phyloP scores from a whole-genome alignment of 805 yeast species.

The Lachancea sp. region DNA sequence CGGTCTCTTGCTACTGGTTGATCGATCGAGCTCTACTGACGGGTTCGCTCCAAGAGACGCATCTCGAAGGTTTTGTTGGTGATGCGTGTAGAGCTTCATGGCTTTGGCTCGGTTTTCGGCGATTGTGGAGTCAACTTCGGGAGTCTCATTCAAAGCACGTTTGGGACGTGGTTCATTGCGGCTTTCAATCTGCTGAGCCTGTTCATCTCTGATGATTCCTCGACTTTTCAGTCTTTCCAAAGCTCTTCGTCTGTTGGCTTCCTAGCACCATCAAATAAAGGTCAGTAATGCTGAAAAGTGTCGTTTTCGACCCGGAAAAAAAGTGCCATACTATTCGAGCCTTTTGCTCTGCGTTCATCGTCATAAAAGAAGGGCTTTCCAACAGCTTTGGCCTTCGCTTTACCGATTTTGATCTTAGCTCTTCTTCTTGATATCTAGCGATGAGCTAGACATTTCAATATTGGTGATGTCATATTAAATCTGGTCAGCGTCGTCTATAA shows the following conservation, averaged over 20 bases:
- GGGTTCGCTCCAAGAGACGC: constrained; percentile 28
- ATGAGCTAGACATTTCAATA: neutral
- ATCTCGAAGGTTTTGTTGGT: constrained; percentile 35
- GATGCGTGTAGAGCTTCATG: constrained; percentile 36
- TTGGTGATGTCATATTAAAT: too few relatives aligned
- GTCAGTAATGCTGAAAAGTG: neutral
- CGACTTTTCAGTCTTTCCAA: constrained; percentile 49
- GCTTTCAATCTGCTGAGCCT: constrained; percentile 18
- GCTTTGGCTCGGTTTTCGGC: constrained; percentile 52
- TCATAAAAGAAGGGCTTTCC: neutral
- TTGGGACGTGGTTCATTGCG: constrained; percentile 14
- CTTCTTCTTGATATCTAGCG: neutral
- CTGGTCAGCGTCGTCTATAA: too few relatives aligned
- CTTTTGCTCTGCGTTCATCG: constrained; percentile 29
- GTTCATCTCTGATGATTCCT: constrained; percentile 30
- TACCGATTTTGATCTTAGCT: neutral
- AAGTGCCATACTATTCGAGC: constrained; percentile 29
- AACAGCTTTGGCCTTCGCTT: neutral
- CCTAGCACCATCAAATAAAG: constrained; percentile 33
- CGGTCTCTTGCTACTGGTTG: constrained; percentile 16
- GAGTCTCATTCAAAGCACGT: constrained; percentile 40
- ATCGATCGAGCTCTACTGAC: neutral
- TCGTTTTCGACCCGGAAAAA: neutral
- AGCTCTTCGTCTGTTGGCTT: constrained; percentile 57
- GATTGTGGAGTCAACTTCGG: constrained; percentile 35